Conservation (phyloP, 345 rosid species). For the Camelina neglecta region DNA sequence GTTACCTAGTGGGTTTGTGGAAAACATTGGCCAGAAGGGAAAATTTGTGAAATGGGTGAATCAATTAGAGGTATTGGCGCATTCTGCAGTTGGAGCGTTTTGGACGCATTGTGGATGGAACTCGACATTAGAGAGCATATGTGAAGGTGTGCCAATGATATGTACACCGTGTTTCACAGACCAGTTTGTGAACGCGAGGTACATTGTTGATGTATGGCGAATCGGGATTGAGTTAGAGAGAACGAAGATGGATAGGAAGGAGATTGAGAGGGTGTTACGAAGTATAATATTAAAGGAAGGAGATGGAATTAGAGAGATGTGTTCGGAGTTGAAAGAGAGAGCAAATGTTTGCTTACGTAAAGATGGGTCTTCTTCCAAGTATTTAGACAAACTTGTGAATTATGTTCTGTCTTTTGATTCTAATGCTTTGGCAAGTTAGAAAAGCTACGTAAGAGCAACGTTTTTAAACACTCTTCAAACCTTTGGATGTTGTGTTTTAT, state of each 20-base stretch:
- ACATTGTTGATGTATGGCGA: conserved; percentile 58
- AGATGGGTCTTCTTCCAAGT: conserved; percentile 52
- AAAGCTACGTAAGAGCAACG: neutral
- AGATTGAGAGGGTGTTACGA: conserved; percentile 49
- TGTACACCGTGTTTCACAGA: conserved; percentile 70
- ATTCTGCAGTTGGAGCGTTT: conserved; percentile 61
- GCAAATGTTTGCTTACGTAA: conserved; percentile 38
- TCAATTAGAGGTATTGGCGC: conserved; percentile 61
- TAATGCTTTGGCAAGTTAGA: conserved; percentile 22
- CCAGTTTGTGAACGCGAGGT: conserved; percentile 60
- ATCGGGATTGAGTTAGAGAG: conserved; percentile 56
- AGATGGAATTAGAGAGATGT: conserved; percentile 47
- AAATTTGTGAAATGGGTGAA: conserved; percentile 74
- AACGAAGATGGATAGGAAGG: conserved; percentile 47
- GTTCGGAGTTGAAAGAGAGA: conserved; percentile 46
- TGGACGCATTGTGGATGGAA: conserved; percentile 80
- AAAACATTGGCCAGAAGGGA: conserved; percentile 50
- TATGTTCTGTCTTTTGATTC: conserved; percentile 44
- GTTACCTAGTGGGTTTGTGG: conserved; percentile 51
- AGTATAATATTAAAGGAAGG: conserved; percentile 48
- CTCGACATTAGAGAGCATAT: conserved; percentile 66
- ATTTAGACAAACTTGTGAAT: conserved; percentile 48
- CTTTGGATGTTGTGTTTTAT: conserved; percentile 6
- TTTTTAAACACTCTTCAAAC: neutral
- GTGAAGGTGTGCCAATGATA: conserved; percentile 75